Percentiles rank a stretch among this genome's conserved stretches.
phyloP scores from a whole-genome alignment of 129 eudicot species.

The Erigeron canadensis region DNA sequence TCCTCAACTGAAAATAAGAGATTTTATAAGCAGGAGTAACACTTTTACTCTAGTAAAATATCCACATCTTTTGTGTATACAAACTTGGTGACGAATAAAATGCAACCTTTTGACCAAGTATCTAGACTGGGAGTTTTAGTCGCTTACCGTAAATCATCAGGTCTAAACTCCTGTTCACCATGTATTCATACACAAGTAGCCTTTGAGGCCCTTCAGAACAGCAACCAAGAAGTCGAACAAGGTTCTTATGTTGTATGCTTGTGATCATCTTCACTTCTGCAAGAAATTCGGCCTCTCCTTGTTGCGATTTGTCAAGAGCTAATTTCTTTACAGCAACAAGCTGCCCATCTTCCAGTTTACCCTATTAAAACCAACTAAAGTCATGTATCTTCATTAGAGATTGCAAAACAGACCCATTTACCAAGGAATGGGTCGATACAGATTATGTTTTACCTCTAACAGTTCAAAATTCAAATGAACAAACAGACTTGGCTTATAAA shows the following conservation, averaged over 20 bases:
- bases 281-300: constrained; percentile 66
- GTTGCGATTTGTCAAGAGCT: constrained; percentile 74
- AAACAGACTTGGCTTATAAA: neutral
- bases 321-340: constrained; percentile 66
- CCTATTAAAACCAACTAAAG: constrained; percentile 35
- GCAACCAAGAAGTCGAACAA: constrained; percentile 70
- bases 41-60: neutral
- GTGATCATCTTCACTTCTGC: constrained; percentile 61
- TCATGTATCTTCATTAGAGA: constrained; percentile 12
- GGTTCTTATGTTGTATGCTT: constrained; percentile 73
- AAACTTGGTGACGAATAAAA: neutral
- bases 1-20: no score
- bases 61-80: neutral
- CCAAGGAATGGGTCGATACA: neutral
- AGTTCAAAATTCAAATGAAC: constrained; percentile 6
- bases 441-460: neutral
- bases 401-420: neutral
- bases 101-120: neutral
- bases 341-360: constrained; percentile 48
- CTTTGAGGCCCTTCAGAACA: constrained; percentile 67
- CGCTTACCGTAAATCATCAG: constrained; percentile 32
- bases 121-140: neutral
- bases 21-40: neutral
- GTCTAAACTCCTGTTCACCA: constrained; percentile 76
- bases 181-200: constrained; percentile 65